Evolutionary conservation across 148 eudicot genomes (phyloP).

Genomic region (Suaeda aralocaspica): DNA sequence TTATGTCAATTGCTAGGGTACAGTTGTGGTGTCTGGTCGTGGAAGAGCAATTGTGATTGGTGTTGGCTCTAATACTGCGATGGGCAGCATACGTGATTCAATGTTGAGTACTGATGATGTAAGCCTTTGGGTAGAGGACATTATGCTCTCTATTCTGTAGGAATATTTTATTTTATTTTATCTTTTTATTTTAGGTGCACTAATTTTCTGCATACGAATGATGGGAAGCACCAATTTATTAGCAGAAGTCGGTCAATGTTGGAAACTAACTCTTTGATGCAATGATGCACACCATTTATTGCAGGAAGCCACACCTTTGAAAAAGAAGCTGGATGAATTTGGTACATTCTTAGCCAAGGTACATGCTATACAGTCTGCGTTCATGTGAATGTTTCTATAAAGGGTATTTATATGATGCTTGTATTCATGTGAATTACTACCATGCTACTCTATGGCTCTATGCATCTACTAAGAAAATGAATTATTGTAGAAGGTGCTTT

Average conservation of each 20-base stretch:
- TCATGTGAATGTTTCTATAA: neutral
- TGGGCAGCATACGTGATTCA: conserved; percentile 99
- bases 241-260: neutral
- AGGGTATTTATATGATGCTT: neutral
- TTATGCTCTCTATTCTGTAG: neutral
- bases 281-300: conserved; percentile 19
- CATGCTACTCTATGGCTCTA: neutral
- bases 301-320: conserved; percentile 95
- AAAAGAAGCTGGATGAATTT: conserved; percentile 94
- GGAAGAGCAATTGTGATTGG: conserved; percentile 92
- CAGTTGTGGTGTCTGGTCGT: conserved; percentile 92
- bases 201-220: neutral
- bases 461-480: neutral
- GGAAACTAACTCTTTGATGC: neutral
- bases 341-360: conserved; percentile 98
- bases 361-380: conserved; percentile 9
- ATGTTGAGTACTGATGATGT: conserved; percentile 97
- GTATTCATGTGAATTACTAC: neutral
- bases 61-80: conserved; percentile 96
- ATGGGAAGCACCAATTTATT: neutral
- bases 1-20: conserved; percentile 57
- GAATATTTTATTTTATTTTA: too few relatives aligned
- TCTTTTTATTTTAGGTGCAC: neutral
- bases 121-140: conserved; percentile 24
- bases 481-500: neutral